A percentile compares a stretch with the other conserved stretches of the same genome.
phyloP scores from a whole-genome alignment of 371 early-diverging fungal species.

The Nematocida minor region DNA sequence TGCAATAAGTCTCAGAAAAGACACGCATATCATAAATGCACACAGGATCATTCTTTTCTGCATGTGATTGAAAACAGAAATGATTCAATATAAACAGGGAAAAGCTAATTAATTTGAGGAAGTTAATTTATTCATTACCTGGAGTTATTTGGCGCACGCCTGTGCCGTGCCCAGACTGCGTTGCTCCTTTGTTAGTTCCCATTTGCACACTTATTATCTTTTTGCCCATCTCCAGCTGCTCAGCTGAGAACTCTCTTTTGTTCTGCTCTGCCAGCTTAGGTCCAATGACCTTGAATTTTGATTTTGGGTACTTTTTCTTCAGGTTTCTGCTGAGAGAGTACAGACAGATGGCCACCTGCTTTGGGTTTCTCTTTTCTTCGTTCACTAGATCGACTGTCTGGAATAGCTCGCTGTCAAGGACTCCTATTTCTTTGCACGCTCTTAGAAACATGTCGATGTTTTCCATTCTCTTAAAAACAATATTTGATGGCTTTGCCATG shows the following conservation, averaged over 20 bases:
- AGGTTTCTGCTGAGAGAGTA: constrained; percentile 75
- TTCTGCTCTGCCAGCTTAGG: constrained; percentile 56
- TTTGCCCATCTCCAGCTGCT: constrained; percentile 58
- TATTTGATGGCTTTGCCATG: constrained; percentile 68
- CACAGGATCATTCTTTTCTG: background rate
- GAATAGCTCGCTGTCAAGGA: constrained; percentile 74
- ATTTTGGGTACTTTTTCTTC: constrained; percentile 65
- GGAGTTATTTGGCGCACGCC: constrained; percentile 45
- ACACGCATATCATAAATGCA: background rate
- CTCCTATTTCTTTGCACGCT: constrained; percentile 68
- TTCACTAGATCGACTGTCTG: constrained; percentile 76
- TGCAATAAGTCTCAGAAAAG: background rate
- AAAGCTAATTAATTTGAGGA: background rate
- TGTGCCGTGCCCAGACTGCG: constrained; percentile 45
- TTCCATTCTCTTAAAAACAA: constrained; percentile 78
- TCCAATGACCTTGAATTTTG: constrained; percentile 54
- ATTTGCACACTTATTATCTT: constrained; percentile 54
- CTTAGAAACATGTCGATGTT: constrained; percentile 74
- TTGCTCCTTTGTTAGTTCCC: constrained; percentile 50
- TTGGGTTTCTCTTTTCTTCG: constrained; percentile 72
- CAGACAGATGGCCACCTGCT: constrained; percentile 68
- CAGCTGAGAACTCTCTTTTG: constrained; percentile 56
- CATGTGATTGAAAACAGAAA: background rate
- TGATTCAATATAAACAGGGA: background rate
- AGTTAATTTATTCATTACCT: constrained; percentile 4